Conservation (phyloP, 2,329 filamentous ascomycete genomes). For the Fusarium austroafricanum region DNA sequence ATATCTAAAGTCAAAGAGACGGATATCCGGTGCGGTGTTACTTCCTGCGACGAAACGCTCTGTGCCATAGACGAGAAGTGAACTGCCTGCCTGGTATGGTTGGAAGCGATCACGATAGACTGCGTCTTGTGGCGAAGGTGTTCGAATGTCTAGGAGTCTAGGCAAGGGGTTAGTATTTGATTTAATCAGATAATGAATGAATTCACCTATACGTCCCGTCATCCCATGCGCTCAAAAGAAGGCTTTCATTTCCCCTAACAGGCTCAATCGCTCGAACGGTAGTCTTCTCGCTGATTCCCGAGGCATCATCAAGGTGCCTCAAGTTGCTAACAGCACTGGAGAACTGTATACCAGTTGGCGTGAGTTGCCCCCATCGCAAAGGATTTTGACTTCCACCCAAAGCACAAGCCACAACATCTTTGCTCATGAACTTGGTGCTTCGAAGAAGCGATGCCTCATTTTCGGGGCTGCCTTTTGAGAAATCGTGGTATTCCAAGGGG, state of each 20-base stretch:
- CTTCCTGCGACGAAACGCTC: constrained; percentile 65
- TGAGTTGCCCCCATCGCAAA: constrained; percentile 59
- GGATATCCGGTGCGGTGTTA: constrained; percentile 56
- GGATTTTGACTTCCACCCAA: constrained; percentile 57
- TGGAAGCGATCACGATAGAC: constrained; percentile 66
- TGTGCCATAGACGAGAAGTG: constrained; percentile 61
- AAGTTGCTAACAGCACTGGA: constrained; percentile 51
- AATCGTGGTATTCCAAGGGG: constrained; percentile 45
- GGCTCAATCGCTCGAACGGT: constrained; percentile 62
- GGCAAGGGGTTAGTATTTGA: not conserved
- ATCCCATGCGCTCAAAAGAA: constrained; percentile 65
- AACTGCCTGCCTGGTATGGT: constrained; percentile 58
- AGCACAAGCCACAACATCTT: constrained; percentile 59
- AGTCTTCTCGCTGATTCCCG: constrained; percentile 48
- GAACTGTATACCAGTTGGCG: constrained; percentile 58
- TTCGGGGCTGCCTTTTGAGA: constrained; percentile 30
- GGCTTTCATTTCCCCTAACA: constrained; percentile 52
- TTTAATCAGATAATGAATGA: not conserved
- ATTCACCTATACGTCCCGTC: constrained; percentile 61
- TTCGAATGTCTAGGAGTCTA: constrained; percentile 62
- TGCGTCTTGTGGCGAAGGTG: constrained; percentile 58
- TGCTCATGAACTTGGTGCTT: constrained; percentile 59
- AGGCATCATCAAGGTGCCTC: constrained; percentile 27
- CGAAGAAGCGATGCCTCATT: constrained; percentile 47
- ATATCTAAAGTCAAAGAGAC: constrained; percentile 67